Evolutionary conservation across 2,329 filamentous ascomycete genomes (phyloP).

Genomic region (Dothideomycetes sp.): DNA sequence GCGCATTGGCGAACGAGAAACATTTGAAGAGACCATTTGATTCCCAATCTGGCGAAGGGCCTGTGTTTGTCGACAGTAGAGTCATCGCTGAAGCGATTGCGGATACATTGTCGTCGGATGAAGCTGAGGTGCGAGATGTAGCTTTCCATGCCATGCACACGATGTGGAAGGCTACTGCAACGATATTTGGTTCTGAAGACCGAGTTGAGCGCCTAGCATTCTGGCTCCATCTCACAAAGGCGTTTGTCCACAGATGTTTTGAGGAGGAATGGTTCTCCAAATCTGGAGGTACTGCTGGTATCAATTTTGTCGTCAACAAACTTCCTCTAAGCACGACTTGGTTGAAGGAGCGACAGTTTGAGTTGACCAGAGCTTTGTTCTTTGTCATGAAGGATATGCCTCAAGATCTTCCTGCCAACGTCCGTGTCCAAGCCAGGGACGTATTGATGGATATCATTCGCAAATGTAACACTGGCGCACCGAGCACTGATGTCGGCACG

Average conservation of each 20-base stretch:
- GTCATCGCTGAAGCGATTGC: slow-evolving; percentile 83
- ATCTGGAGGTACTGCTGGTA: slow-evolving; percentile 81
- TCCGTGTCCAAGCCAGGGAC: slow-evolving; percentile 69
- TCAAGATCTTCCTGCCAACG: slow-evolving; percentile 82
- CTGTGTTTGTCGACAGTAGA: slow-evolving; percentile 75
- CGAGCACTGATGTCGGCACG: slow-evolving; percentile 68
- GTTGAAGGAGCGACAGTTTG: slow-evolving; percentile 72
- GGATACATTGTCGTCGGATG: slow-evolving; percentile 81
- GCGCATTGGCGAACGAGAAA: slow-evolving; percentile 71
- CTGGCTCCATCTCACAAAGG: slow-evolving; percentile 71
- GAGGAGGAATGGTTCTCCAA: slow-evolving; percentile 99
- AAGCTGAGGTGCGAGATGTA: slow-evolving; percentile 67
- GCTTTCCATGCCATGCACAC: slow-evolving; percentile 70
- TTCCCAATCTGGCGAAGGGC: slow-evolving; percentile 76
- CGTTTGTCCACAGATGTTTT: slow-evolving; percentile 90
- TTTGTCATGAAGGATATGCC: slow-evolving; percentile 99
- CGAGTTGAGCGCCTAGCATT: slow-evolving; percentile 70
- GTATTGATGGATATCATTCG: slow-evolving; percentile 72
- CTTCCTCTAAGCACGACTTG: slow-evolving; percentile 76
- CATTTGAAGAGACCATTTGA: slow-evolving; percentile 72
- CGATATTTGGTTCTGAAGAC: slow-evolving; percentile 67
- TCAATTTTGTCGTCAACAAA: slow-evolving; percentile 77
- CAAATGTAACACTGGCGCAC: slow-evolving; percentile 67
- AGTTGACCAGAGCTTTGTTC: slow-evolving; percentile 83
- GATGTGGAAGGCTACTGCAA: slow-evolving; percentile 65